phyloP scores from a whole-genome alignment of 495 filamentous ascomycete species.

The Xanthoparmelia taractica region DNA sequence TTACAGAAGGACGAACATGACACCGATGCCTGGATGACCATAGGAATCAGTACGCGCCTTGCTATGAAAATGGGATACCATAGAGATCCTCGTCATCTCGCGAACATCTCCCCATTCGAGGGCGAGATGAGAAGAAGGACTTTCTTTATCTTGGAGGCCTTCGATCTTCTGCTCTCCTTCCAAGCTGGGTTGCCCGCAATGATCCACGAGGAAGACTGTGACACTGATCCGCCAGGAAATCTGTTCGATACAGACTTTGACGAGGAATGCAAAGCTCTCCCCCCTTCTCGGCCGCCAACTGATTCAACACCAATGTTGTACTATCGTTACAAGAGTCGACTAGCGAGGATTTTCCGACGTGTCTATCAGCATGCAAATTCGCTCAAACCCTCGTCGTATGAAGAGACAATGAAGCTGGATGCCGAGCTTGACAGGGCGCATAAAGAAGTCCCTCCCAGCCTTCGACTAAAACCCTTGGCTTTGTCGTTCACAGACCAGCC shows the following conservation, averaged over 20 bases:
- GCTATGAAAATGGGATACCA: conserved; percentile 52
- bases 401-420: conserved; percentile 31
- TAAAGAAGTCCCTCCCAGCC: conserved; percentile 15
- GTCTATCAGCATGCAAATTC: conserved; percentile 33
- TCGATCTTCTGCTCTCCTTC: conserved; percentile 36
- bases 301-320: conserved; percentile 46
- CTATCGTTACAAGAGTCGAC: conserved; percentile 38
- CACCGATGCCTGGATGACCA: conserved; percentile 42
- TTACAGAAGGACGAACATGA: conserved; percentile 37
- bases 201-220: conserved; percentile 41
- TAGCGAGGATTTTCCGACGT: conserved; percentile 36
- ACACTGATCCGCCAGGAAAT: conserved; percentile 41
- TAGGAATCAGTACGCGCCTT: conserved; percentile 41
- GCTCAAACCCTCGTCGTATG: conserved; percentile 28
- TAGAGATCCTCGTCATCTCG: conserved; percentile 35
- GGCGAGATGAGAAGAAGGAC: conserved; percentile 35
- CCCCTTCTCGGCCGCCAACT: conserved; percentile 35
- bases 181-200: conserved; percentile 48
- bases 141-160: conserved; percentile 30
- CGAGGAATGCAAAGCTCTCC: conserved; percentile 36
- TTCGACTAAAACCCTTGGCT: conserved; percentile 11
- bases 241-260: conserved; percentile 44
- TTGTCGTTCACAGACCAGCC: conserved; percentile 26
- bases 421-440: conserved; percentile 30
- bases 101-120: conserved; percentile 27